Evolutionary conservation across 768 basidiomycete genomes (phyloP).

Genomic region (Leucocoprinus sp.): DNA sequence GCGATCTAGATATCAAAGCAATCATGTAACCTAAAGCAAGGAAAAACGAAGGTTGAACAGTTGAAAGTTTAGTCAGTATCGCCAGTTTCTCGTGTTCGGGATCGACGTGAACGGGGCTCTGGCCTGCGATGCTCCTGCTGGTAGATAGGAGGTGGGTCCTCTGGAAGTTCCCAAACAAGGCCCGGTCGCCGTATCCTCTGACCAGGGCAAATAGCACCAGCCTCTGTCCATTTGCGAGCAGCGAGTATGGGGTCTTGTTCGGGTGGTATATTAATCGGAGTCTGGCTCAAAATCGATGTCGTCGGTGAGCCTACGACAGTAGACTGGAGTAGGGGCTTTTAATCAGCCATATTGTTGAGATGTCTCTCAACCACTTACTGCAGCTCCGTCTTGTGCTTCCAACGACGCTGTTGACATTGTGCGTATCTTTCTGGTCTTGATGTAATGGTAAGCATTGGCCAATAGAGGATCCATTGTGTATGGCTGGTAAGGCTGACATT

Average conservation of each 20-base stretch:
- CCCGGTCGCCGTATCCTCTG: constrained; percentile 39
- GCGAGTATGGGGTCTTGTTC: constrained; percentile 57
- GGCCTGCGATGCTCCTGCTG: constrained; percentile 29
- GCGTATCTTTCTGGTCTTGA: constrained; percentile 49
- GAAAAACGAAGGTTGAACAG: background rate
- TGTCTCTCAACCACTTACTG: constrained; percentile 45
- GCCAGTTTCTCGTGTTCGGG: constrained; percentile 7
- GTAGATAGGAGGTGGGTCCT: constrained; percentile 30
- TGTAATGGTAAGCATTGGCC: constrained; percentile 56
- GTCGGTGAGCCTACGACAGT: constrained; percentile 72
- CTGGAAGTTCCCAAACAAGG: constrained; percentile 56
- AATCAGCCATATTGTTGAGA: constrained; percentile 8
- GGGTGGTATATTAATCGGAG: constrained; percentile 44
- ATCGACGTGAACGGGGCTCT: constrained; percentile 11
- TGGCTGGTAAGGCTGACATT: constrained; percentile 5
- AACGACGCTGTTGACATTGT: constrained; percentile 68
- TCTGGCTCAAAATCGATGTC: constrained; percentile 56
- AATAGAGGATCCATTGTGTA: constrained; percentile 31
- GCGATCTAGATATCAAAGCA: background rate
- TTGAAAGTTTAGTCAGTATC: constrained; percentile 7
- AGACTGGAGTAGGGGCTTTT: constrained; percentile 39
- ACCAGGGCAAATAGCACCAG: constrained; percentile 3
- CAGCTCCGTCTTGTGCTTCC: constrained; percentile 74
- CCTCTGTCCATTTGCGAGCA: constrained; percentile 61
- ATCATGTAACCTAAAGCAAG: constrained; percentile 2